phyloP scores from a whole-genome alignment of 306 rosid genomes.

The Notholithocarpus densiflorus region DNA sequence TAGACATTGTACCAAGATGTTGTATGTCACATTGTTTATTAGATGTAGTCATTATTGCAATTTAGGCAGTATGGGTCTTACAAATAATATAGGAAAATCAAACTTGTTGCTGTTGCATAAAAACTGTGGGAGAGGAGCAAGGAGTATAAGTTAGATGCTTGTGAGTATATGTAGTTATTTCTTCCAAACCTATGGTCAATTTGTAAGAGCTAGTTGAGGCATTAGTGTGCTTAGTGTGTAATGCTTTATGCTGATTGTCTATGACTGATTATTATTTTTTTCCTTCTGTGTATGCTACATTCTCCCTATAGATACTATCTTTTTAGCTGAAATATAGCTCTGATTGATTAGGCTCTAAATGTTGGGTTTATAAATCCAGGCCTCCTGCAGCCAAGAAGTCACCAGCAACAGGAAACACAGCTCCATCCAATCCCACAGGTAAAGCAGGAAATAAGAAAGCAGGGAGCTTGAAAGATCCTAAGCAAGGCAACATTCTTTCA shows the following conservation, averaged over 20 bases:
- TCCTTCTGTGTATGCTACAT: neutral
- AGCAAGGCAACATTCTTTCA: constrained; percentile 88
- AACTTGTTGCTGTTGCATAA: constrained; percentile 5
- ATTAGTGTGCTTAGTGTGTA: neutral
- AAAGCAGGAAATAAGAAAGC: constrained; percentile 77
- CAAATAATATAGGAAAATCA: neutral
- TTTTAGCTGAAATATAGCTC: neutral
- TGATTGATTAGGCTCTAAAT: constrained; percentile 8
- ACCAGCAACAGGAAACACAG: constrained; percentile 36
- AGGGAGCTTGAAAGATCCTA: constrained; percentile 60
- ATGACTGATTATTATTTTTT: neutral
- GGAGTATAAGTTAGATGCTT: neutral
- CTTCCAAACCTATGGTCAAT: neutral
- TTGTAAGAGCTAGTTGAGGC: too few species aligned
- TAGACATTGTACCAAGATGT: too few species aligned
- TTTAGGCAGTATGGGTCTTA: neutral
- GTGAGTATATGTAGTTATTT: neutral
- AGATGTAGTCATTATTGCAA: neutral
- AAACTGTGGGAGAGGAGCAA: neutral
- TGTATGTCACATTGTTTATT: too few species aligned
- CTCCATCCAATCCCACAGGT: constrained; percentile 34
- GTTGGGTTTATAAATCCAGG: constrained; percentile 38
- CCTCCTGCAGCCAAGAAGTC: constrained; percentile 64
- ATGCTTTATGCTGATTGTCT: neutral
- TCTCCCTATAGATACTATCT: neutral